phyloP scores from a whole-genome alignment of 148 eudicot genomes.

The Cornus controversa region DNA sequence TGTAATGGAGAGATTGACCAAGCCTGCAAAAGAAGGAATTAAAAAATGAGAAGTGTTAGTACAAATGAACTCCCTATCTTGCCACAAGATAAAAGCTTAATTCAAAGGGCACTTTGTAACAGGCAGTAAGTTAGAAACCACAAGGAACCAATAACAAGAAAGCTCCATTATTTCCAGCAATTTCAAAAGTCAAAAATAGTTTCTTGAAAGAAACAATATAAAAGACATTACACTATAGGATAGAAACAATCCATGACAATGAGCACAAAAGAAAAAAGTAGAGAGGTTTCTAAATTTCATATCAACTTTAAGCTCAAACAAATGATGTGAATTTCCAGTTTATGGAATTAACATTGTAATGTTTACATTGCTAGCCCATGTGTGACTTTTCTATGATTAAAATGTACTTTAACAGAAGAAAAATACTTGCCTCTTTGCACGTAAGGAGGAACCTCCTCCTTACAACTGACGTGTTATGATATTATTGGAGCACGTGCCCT shows the following conservation, averaged over 20 bases:
- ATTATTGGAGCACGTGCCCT: too few species aligned
- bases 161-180: not conserved
- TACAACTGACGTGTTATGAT: too few species aligned
- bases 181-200: not conserved
- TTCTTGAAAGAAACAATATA: not conserved
- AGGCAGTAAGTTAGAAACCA: not conserved
- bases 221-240: not conserved
- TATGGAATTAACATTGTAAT: too few species aligned
- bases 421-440: too few species aligned
- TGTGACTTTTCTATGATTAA: too few species aligned
- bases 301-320: not conserved
- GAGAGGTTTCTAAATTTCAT: too few species aligned
- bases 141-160: not conserved
- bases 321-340: too few species aligned
- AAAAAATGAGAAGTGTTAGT: conserved; percentile 8
- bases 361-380: too few species aligned
- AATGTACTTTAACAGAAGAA: too few species aligned
- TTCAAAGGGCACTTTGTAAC: not conserved
- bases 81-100: conserved; percentile 9
- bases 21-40: conserved; percentile 45
- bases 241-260: not conserved
- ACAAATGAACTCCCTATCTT: not conserved
- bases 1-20: conserved; percentile 72
- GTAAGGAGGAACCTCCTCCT: too few species aligned
- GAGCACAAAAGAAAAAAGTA: not conserved